phyloP scores from a whole-genome alignment of 2,329 filamentous ascomycete species.

The Trichophyton benhamiae region DNA sequence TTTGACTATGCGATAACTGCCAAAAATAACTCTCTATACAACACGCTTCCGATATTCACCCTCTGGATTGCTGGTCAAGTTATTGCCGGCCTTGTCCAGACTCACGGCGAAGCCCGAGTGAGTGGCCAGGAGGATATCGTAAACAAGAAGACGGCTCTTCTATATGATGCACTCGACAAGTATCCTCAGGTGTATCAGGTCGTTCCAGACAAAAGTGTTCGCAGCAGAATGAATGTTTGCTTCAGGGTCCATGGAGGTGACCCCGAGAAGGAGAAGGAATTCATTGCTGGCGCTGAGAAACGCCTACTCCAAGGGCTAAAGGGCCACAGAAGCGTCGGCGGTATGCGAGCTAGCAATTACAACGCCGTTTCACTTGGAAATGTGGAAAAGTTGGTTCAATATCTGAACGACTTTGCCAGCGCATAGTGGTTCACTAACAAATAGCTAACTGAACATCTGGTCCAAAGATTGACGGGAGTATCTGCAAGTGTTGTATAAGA shows the following conservation, averaged over 20 bases:
- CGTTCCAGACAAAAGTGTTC: constrained; percentile 60
- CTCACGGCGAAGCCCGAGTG: constrained; percentile 54
- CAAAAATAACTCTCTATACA: constrained; percentile 92
- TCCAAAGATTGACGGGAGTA: background rate
- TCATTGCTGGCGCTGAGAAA: constrained; percentile 59
- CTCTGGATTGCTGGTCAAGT: constrained; percentile 86
- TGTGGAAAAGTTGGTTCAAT: constrained; percentile 32
- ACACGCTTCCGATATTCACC: constrained; percentile 89
- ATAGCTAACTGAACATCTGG: background rate
- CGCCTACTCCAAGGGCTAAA: constrained; percentile 66
- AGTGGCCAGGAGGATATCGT: constrained; percentile 63
- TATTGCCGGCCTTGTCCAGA: constrained; percentile 58
- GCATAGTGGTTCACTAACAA: background rate
- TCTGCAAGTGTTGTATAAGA: background rate
- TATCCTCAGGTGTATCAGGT: constrained; percentile 62
- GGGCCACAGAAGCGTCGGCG: constrained; percentile 76
- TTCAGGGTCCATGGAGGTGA: constrained; percentile 60
- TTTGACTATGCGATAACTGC: constrained; percentile 73
- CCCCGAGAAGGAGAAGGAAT: constrained; percentile 63
- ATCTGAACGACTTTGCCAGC: constrained; percentile 43
- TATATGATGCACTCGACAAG: constrained; percentile 68
- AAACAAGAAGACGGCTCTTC: constrained; percentile 58
- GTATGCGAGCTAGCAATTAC: constrained; percentile 79
- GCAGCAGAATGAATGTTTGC: constrained; percentile 91
- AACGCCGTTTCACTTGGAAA: constrained; percentile 57